A percentile compares a stretch with the other conserved stretches of the same genome.
phyloP scores from a whole-genome alignment of 805 yeast species.

The Cyberlindnera mississippiensis region DNA sequence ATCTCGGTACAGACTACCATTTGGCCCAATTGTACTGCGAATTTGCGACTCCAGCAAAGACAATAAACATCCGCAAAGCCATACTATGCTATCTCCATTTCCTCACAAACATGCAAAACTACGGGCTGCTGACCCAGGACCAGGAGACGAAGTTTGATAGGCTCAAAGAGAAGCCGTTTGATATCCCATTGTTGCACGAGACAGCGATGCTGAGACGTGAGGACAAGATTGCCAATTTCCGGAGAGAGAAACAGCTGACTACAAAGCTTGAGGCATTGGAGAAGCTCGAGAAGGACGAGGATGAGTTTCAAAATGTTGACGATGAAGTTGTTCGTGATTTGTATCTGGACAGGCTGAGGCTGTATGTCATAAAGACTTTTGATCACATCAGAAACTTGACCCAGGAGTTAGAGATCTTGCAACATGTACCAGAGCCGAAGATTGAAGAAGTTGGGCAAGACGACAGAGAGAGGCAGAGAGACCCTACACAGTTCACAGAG shows the following conservation, averaged over 20 bases:
- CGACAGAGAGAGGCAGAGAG: constrained; percentile 13
- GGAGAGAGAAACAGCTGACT: constrained; percentile 51
- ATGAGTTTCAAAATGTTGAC: constrained; percentile 39
- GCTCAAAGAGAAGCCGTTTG: constrained; percentile 29
- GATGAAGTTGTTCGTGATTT: constrained; percentile 62
- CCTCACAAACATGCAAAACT: constrained; percentile 41
- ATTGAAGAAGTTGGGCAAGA: constrained; percentile 19
- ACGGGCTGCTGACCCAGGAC: constrained; percentile 37
- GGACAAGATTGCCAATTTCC: constrained; percentile 67
- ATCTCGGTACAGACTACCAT: constrained; percentile 54
- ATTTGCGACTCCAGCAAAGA: constrained; percentile 28
- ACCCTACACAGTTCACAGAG: constrained; percentile 54
- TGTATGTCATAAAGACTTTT: constrained; percentile 51
- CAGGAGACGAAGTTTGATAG: constrained; percentile 38
- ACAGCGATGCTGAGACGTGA: constrained; percentile 46
- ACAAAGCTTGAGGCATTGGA: constrained; percentile 40
- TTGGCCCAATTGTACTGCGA: constrained; percentile 39
- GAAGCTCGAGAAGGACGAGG: constrained; percentile 30
- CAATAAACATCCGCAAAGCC: constrained; percentile 37
- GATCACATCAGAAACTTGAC: constrained; percentile 51
- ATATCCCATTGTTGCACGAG: constrained; percentile 36
- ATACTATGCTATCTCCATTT: constrained; percentile 43
- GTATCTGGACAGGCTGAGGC: constrained; percentile 50
- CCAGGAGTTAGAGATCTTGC: constrained; percentile 66
- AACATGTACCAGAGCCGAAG: constrained; percentile 37